Percentiles rank a stretch among this genome's conserved stretches.
These are phyloP conservation scores for Pseudogymnoascus sp. DNA, from an alignment of 2,329 filamentous ascomycete genomes.

Conservation along the genomic window DNA sequence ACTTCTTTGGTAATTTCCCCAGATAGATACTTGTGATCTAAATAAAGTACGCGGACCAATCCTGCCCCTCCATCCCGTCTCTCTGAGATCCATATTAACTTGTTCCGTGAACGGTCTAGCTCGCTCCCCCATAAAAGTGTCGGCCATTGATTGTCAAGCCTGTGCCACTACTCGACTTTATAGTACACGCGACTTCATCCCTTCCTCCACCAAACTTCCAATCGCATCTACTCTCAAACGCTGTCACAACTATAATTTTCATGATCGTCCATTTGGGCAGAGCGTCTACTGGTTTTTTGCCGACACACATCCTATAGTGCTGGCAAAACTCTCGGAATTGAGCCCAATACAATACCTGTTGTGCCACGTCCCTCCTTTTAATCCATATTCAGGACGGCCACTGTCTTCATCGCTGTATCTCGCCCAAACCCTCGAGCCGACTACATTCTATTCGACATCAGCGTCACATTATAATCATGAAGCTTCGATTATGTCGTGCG, in stretches of 20 bases:
- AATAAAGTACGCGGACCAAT: background rate
- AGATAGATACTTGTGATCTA: background rate
- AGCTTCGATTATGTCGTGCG: constrained; percentile 41
- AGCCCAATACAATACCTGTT: background rate
- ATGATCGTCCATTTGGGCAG: constrained; percentile 5
- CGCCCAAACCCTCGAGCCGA: background rate
- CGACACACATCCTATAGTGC: background rate
- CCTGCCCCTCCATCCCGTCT: background rate
- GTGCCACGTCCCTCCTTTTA: background rate
- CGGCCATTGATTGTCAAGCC: background rate
- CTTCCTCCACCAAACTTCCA: background rate
- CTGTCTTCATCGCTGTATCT: background rate
- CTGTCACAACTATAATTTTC: background rate
- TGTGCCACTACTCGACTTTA: background rate
- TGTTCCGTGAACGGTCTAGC: background rate
- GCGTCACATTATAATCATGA: constrained; percentile 40
- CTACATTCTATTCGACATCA: constrained; percentile 5
- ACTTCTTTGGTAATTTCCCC: background rate
- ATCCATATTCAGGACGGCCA: background rate
- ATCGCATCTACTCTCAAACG: background rate
- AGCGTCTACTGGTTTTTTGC: background rate
- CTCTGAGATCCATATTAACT: background rate
- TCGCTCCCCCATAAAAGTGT: constrained; percentile 2
- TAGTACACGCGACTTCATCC: constrained; percentile 1
- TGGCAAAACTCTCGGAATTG: background rate